These are phyloP conservation scores for Trichoderma parareesei DNA, from an alignment of 495 filamentous ascomycete genomes.

Conservation along the genomic window DNA sequence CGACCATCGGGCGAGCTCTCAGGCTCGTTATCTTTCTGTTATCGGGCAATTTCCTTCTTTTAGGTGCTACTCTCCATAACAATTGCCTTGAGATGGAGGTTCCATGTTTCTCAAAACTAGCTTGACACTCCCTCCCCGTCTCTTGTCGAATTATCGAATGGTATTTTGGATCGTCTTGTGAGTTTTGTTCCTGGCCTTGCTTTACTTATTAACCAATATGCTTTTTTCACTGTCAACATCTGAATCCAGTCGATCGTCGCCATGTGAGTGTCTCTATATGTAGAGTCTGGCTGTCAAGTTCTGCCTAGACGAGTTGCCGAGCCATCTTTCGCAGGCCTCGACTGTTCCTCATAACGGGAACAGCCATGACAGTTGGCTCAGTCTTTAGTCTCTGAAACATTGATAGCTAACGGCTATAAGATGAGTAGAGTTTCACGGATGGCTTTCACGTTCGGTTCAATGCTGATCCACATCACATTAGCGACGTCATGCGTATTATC, in stretches of 20 bases:
- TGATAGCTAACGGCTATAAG: not conserved
- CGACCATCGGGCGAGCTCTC: no score
- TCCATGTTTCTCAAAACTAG: no score
- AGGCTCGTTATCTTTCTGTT: no score
- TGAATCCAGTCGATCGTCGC: not conserved
- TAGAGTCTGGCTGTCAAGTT: not conserved
- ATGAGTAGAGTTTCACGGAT: slow-evolving; percentile 41
- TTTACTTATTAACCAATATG: not conserved
- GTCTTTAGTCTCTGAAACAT: not conserved
- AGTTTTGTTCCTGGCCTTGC: not conserved
- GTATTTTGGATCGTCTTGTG: not conserved
- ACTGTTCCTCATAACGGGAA: not conserved
- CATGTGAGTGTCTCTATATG: not conserved
- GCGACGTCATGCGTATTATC: slow-evolving; percentile 20
- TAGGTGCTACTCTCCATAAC: no score
- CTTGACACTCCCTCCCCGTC: no score
- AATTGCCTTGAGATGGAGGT: no score
- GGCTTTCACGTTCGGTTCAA: slow-evolving; percentile 38
- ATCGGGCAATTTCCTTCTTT: no score
- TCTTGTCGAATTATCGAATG: not conserved
- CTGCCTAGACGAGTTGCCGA: no score
- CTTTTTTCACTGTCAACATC: not conserved
- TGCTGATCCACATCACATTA: slow-evolving; percentile 38
- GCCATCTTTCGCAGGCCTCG: not conserved
- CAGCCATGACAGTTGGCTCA: not conserved